phyloP scores from a whole-genome alignment of 768 basidiomycete genomes.

The Peribolospora baueri region DNA sequence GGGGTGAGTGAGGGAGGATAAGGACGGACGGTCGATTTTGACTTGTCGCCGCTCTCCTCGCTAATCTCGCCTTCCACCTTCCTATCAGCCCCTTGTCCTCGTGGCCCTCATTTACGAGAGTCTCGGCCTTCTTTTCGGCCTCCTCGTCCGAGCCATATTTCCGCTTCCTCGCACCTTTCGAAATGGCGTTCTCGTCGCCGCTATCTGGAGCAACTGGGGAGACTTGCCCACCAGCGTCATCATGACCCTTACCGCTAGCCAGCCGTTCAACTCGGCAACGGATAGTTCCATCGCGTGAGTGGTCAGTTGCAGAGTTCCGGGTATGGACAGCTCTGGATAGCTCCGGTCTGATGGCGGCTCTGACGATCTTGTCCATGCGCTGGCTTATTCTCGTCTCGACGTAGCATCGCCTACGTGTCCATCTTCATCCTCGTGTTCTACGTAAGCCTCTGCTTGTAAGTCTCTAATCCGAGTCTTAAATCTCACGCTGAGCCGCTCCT shows the following conservation, averaged over 20 bases:
- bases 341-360: no score
- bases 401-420: slow-evolving; percentile 35
- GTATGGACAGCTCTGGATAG: no score
- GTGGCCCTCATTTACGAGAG: slow-evolving; percentile 36
- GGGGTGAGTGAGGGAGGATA: no score
- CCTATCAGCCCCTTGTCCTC: slow-evolving; percentile 28
- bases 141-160: slow-evolving; percentile 35
- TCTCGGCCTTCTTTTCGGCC: slow-evolving; percentile 32
- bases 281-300: slow-evolving; percentile 27
- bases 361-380: background rate
- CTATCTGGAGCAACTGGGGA: slow-evolving; percentile 40
- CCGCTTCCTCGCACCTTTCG: slow-evolving; percentile 59
- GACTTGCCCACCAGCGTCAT: slow-evolving; percentile 33
- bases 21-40: no score
- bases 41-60: no score
- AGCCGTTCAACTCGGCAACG: slow-evolving; percentile 34
- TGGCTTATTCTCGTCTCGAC: background rate
- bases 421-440: slow-evolving; percentile 37
- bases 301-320: background rate
- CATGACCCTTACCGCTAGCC: slow-evolving; percentile 34
- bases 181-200: slow-evolving; percentile 43
- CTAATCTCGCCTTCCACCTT: no score
- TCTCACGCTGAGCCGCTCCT: background rate
- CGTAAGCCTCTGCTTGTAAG: slow-evolving; percentile 18
- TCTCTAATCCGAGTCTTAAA: background rate